A percentile compares a stretch with the other conserved stretches of the same genome.
Evolutionary conservation across 208 protist species (phyloP).

Genomic region (Herpetomonas samuelpessoai): DNA sequence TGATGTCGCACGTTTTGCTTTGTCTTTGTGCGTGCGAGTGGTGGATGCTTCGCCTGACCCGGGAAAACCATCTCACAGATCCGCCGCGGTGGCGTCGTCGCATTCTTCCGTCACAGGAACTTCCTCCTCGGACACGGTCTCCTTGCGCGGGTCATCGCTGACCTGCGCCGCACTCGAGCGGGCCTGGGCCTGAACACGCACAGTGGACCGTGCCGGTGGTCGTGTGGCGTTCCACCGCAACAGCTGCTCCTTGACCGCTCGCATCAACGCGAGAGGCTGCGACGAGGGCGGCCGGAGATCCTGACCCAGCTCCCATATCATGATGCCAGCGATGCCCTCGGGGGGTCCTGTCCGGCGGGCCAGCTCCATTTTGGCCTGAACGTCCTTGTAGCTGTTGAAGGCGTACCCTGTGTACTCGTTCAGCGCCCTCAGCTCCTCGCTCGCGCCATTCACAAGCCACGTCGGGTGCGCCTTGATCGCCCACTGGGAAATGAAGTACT

Average conservation of each 20-base stretch:
- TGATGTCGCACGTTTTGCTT: no score
- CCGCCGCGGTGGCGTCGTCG: no score
- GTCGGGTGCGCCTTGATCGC: conserved; percentile 21
- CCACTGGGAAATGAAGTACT: conserved; percentile 34
- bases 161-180: no score
- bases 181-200: no score
- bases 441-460: conserved; percentile 15
- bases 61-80: no score
- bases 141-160: no score
- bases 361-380: conserved; percentile 51
- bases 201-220: no score
- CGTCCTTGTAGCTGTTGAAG: conserved; percentile 39
- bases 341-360: conserved; percentile 19
- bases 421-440: conserved; percentile 24
- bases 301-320: conserved; percentile 81
- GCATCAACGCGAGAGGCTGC: conserved; percentile 48
- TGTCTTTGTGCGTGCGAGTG: no score
- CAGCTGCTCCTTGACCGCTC: conserved; percentile 47
- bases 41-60: no score
- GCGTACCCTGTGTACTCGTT: conserved; percentile 34
- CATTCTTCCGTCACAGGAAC: no score
- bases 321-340: conserved; percentile 42
- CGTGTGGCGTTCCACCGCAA: conserved; percentile 14
- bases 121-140: no score
- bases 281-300: conserved; percentile 37